These are phyloP conservation scores for Fraxinus baroniana DNA, from an alignment of 305 asterid species.

Conservation along the genomic window DNA sequence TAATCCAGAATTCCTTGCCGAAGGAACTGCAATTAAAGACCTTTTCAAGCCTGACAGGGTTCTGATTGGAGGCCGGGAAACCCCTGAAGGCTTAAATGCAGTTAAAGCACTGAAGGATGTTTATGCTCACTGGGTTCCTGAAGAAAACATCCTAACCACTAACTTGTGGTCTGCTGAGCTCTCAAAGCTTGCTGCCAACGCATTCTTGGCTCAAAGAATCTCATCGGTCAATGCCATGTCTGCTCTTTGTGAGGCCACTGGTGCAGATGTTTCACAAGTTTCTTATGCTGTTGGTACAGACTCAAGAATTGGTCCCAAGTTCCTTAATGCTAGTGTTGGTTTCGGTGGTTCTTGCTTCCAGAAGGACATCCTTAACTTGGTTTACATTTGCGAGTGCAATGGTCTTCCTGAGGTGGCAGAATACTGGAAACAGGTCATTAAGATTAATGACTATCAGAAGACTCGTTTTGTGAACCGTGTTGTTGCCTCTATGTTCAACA, in stretches of 20 bases:
- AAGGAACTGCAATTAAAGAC: conserved; percentile 83
- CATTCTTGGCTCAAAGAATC: conserved; percentile 86
- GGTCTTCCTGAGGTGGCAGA: conserved; percentile 91
- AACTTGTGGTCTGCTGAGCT: conserved; percentile 94
- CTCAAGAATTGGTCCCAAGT: conserved; percentile 79
- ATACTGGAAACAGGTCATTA: conserved; percentile 90
- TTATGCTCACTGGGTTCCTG: conserved; percentile 89
- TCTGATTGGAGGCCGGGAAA: conserved; percentile 87
- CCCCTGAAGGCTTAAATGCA: conserved; percentile 79
- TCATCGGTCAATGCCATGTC: conserved; percentile 94
- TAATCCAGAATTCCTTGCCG: conserved; percentile 87
- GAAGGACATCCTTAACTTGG: conserved; percentile 84
- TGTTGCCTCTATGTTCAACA: conserved; percentile 85
- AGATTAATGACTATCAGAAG: conserved; percentile 93
- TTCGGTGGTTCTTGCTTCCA: conserved; percentile 96
- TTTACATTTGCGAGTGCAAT: conserved; percentile 86
- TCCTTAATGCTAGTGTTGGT: conserved; percentile 81
- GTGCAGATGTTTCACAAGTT: conserved; percentile 75
- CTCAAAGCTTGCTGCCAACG: conserved; percentile 90
- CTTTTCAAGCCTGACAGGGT: conserved; percentile 84
- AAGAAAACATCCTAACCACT: conserved; percentile 64
- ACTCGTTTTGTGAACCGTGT: conserved; percentile 78
- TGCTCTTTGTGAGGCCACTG: conserved; percentile 90
- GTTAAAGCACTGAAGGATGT: conserved; percentile 64
- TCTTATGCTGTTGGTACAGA: conserved; percentile 80